Evolutionary conservation across 1,284 basidiomycete genomes (phyloP), one percentile per base, ranked within the genome.

Genomic region (Cryptococcus deneoformans): DNA sequence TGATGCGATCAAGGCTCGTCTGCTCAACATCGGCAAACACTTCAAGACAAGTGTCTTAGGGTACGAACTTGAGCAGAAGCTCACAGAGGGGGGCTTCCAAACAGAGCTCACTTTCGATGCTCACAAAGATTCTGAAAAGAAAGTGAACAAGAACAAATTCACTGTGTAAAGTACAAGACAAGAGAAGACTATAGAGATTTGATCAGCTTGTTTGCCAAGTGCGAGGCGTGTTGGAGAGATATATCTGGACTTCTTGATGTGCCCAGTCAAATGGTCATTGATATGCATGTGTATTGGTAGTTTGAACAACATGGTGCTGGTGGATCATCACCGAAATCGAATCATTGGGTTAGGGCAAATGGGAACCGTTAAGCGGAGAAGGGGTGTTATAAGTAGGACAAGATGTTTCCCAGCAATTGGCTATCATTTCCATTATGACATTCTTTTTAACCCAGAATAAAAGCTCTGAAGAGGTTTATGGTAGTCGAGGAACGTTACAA

Each of bases 81-180:
- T 95, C 55, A 71, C 69, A 40, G 66, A 73, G 9, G 85, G 83
- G 50, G 90, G 89, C 20, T 82, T 89, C 75, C 89, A 88, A 69
- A 94, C 91, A 29, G 93, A 97, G 79, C 90, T 96, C 45, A 91
- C 93, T 79, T 97, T 95, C 77, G 79, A 90, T 77, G 91, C 88
- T 67, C 93, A 97, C 82, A 90, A 92, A 61, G 49, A 95, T 78
- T 90, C 88, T 65, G 92, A 96, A 83, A 92, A 89, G 84, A 97
- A 96, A 84, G 88, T 87, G 64, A 92, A 92, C 73, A 80, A 79
- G n/a, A 89, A 86, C 82, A 92, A 90, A 80, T 86, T 90, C 61
- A 74, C 85, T 67, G 84, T 89, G 61, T 89, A 81, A 29, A 39
- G 9, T 29, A 9, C 7, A 42, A 3, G 4, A 10, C 24, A 6